Evolutionary conservation across 164 flowering plant species (phyloP).

Genomic region (Berberis thunbergii): DNA sequence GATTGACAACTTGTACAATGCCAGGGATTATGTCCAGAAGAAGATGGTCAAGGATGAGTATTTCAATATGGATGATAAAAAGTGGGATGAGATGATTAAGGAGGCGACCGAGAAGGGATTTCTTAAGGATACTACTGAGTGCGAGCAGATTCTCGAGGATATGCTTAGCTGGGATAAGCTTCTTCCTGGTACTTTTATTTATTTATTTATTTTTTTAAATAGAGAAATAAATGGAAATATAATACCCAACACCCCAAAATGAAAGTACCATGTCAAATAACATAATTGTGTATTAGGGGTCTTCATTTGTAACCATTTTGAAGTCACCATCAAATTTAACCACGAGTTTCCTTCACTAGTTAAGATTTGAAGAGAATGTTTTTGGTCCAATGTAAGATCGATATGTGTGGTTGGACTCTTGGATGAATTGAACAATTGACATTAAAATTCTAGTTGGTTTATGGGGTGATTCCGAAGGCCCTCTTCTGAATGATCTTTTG

Average conservation of each 20-base stretch:
- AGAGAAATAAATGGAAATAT: background rate
- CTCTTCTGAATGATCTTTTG: too few species aligned
- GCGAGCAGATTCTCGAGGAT: conserved; percentile 75
- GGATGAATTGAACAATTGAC: background rate
- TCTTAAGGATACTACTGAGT: conserved; percentile 55
- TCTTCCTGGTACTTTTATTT: conserved; percentile 60
- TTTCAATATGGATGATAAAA: conserved; percentile 63
- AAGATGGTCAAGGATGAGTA: conserved; percentile 45
- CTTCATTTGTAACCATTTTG: too few species aligned
- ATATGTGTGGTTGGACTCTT: background rate
- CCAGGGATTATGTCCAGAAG: conserved; percentile 42
- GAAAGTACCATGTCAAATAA: background rate
- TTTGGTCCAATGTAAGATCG: background rate
- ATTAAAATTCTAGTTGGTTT: background rate
- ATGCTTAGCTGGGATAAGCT: conserved; percentile 91
- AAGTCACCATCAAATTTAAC: too few species aligned
- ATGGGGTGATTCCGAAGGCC: too few species aligned
- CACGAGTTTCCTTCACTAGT: background rate
- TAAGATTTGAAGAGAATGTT: background rate
- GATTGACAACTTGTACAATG: conserved; percentile 59
- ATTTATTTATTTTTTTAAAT: background rate
- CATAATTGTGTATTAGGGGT: background rate
- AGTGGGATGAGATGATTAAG: conserved; percentile 72
- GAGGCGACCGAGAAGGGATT: conserved; percentile 59
- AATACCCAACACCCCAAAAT: background rate